A percentile compares a stretch with the other conserved stretches of the same genome.
Evolutionary conservation across 257 asterid genomes (phyloP).

Genomic region (Nicotiana undulata): DNA sequence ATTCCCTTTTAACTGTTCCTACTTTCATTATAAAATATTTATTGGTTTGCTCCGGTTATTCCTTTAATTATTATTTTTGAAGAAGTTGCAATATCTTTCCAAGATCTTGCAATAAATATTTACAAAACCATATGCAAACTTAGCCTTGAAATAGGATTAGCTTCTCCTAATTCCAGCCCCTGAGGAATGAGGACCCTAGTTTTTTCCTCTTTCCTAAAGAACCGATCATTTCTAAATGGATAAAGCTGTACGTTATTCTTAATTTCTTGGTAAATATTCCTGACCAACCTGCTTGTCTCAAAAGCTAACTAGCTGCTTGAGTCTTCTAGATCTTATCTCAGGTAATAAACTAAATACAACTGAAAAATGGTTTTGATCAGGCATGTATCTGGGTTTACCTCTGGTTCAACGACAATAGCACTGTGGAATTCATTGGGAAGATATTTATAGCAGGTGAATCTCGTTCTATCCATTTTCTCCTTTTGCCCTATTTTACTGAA

Average conservation of each 20-base stretch:
- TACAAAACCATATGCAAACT: not conserved
- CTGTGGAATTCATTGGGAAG: slow-evolving; percentile 65
- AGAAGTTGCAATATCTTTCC: not conserved
- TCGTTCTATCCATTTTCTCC: slow-evolving; percentile 7
- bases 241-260: not conserved
- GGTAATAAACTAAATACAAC: not conserved
- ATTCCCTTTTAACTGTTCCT: not conserved
- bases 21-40: not conserved
- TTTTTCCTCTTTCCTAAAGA: not conserved
- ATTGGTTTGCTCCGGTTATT: not conserved
- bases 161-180: not conserved
- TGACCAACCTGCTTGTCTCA: not conserved
- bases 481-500: not conserved
- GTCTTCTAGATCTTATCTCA: not conserved
- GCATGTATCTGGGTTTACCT: slow-evolving; percentile 70
- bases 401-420: slow-evolving; percentile 64
- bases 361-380: slow-evolving; percentile 29
- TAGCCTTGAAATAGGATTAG: not conserved
- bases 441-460: slow-evolving; percentile 78
- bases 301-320: not conserved
- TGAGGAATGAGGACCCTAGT: not conserved
- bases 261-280: not conserved
- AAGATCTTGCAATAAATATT: not conserved
- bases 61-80: not conserved
- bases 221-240: not conserved